Evolutionary conservation across 441 rosid genomes (phyloP), one percentile per base, ranked within the genome.

Genomic region (Adansonia madagascariensis): DNA sequence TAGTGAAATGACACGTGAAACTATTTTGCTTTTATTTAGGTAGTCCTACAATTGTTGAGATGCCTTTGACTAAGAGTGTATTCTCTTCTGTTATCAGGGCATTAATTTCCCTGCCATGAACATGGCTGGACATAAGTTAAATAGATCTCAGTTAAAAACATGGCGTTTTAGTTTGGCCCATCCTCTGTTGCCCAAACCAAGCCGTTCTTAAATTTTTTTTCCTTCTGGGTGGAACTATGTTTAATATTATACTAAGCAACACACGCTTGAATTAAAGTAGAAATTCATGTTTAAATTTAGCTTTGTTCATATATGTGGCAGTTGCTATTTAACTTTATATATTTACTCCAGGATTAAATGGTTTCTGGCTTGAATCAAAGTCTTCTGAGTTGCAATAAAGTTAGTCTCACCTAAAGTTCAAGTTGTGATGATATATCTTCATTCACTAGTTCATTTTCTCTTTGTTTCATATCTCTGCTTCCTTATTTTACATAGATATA

Each of bases 71-170:
- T 11, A 68, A 0, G n/a, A 8, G 39, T 68, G 11, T 5, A 6
- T 20, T 47, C 41, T n/a, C n/a, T 68, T 47, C 11, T 11, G 73
- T 22, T 68, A 68, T 46, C 73, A 68, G 56, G 27, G 57, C 41
- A 47, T 68, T 68, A 47, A 47, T 68, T 68, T 56, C 73, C 11
- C 18, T 6, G 14, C 11, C 18, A 47, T 68, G 56, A 15, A 22
- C 49, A 68, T 47, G 18, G 18, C 49, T 68, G 57, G 55, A 47
- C 18, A 47, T 47, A 47, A 68, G 41, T 68, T 68, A 22, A 12
- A 22, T 47, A 47, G 41, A 1, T 68, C 73, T 47, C 41, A 6
- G 39, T 22, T 47, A 62, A 62, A 62, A 35, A 47, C 41, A 12
- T 22, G 39, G 39, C 49, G 39, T 47, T 68, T 68, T 68, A 12